phyloP scores from a whole-genome alignment of 2,329 filamentous ascomycete species.

The Reticulascus tulasneorum region DNA sequence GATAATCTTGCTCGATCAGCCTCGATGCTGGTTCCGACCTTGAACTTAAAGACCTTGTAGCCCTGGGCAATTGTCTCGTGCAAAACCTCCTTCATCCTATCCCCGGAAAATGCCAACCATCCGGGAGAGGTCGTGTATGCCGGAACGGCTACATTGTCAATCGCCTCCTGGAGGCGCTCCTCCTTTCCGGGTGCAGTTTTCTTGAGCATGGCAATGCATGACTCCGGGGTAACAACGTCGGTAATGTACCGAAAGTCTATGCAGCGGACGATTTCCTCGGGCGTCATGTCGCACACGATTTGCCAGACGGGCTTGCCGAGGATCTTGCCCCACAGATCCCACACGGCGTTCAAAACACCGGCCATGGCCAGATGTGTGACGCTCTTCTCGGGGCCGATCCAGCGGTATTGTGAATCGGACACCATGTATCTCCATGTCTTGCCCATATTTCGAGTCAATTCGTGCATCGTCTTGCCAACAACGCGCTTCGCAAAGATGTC shows the following conservation, averaged over 20 bases:
- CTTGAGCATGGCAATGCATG: conserved; percentile 57
- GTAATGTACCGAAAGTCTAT: conserved; percentile 71
- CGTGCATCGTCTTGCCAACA: conserved; percentile 7
- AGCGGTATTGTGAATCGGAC: conserved; percentile 63
- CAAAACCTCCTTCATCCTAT: conserved; percentile 60
- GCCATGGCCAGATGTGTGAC: conserved; percentile 67
- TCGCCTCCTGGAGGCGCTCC: conserved; percentile 56
- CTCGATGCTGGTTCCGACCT: conserved; percentile 58
- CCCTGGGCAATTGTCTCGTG: conserved; percentile 57
- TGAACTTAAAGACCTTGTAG: conserved; percentile 65
- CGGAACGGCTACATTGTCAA: conserved; percentile 57
- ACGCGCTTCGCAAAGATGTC: conserved; percentile 5
- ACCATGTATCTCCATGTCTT: conserved; percentile 68
- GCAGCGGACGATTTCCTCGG: conserved; percentile 62
- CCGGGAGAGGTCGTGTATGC: conserved; percentile 67
- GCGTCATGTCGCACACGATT: conserved; percentile 65
- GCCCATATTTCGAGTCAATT: conserved; percentile 49
- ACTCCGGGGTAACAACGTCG: conserved; percentile 64
- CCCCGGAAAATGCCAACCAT: conserved; percentile 64
- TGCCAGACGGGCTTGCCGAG: conserved; percentile 65
- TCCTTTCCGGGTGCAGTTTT: conserved; percentile 54
- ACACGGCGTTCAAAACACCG: conserved; percentile 65
- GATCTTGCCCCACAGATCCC: conserved; percentile 68
- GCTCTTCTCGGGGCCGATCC: conserved; percentile 69
- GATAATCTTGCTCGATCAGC: conserved; percentile 53